Conservation (phyloP, 1,139 yeast species). For the Candida labiduridarum region DNA sequence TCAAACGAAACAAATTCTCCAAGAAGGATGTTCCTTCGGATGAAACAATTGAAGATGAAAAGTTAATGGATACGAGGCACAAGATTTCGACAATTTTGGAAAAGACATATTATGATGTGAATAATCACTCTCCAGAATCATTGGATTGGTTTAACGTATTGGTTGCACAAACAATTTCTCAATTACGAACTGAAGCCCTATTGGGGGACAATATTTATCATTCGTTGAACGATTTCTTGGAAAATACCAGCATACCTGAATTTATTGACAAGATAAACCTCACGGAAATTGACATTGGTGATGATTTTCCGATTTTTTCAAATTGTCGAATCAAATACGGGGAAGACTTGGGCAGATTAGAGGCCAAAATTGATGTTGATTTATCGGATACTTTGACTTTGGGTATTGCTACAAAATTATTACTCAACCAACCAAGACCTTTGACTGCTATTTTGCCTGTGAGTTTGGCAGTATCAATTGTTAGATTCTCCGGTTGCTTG, state of each 20-base stretch:
- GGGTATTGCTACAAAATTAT: constrained; percentile 81
- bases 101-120: constrained; percentile 90
- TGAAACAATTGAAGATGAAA: constrained; percentile 21
- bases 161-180: constrained; percentile 87
- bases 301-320: constrained; percentile 92
- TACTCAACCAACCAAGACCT: constrained; percentile 84
- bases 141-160: constrained; percentile 96
- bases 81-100: constrained; percentile 61
- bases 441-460: constrained; percentile 85
- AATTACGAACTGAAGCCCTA: constrained; percentile 83
- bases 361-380: constrained; percentile 93
- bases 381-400: constrained; percentile 85
- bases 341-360: constrained; percentile 57
- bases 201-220: constrained; percentile 81
- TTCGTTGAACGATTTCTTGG: constrained; percentile 61
- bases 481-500: constrained; percentile 89
- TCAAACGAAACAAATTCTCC: constrained; percentile 29
- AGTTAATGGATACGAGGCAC: constrained; percentile 19
- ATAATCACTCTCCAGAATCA: constrained; percentile 84
- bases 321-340: constrained; percentile 82
- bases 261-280: constrained; percentile 77
- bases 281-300: constrained; percentile 90
- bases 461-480: constrained; percentile 80
- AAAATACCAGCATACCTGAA: constrained; percentile 64
- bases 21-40: constrained; percentile 1